A percentile compares a stretch with the other conserved stretches of the same genome.
Evolutionary conservation across 2,329 filamentous ascomycete species (phyloP).

Genomic region (Venturia pyrina): DNA sequence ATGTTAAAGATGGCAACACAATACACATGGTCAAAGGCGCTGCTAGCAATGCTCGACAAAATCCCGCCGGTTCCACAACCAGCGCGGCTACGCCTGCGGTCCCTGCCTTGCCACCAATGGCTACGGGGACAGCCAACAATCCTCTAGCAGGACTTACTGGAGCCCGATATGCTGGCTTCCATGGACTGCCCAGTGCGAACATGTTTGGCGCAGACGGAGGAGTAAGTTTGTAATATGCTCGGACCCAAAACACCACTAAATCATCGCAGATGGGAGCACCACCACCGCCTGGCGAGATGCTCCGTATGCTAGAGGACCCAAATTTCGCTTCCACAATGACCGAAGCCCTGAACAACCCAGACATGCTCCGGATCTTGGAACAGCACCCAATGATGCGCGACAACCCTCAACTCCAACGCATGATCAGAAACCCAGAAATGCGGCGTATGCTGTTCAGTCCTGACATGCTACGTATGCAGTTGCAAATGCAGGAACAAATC

Average conservation of each 20-base stretch:
- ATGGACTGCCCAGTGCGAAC: slow-evolving; percentile 75
- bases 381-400: slow-evolving; percentile 63
- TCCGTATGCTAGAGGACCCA: slow-evolving; percentile 79
- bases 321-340: slow-evolving; percentile 81
- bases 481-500: slow-evolving; percentile 66
- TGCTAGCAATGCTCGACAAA: slow-evolving; percentile 65
- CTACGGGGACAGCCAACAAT: slow-evolving; percentile 70
- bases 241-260: not conserved
- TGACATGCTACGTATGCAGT: slow-evolving; percentile 68
- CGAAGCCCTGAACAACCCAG: slow-evolving; percentile 91
- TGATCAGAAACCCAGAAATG: slow-evolving; percentile 82
- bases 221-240: slow-evolving; percentile 48
- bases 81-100: slow-evolving; percentile 31
- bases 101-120: slow-evolving; percentile 55
- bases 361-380: slow-evolving; percentile 73
- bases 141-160: slow-evolving; percentile 84
- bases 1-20: slow-evolving; percentile 86
- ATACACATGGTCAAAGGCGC: slow-evolving; percentile 96
- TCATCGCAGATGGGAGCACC: slow-evolving; percentile 81
- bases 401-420: slow-evolving; percentile 79
- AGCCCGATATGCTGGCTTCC: slow-evolving; percentile 85
- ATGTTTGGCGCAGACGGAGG: slow-evolving; percentile 92
- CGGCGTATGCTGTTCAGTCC: slow-evolving; percentile 90
- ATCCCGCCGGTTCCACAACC: slow-evolving; percentile 35
- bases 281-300: slow-evolving; percentile 68